Percentiles rank a stretch among this genome's conserved stretches.
Conservation (phyloP, 1,284 basidiomycete genomes). For the Clitocybe nebularis region DNA sequence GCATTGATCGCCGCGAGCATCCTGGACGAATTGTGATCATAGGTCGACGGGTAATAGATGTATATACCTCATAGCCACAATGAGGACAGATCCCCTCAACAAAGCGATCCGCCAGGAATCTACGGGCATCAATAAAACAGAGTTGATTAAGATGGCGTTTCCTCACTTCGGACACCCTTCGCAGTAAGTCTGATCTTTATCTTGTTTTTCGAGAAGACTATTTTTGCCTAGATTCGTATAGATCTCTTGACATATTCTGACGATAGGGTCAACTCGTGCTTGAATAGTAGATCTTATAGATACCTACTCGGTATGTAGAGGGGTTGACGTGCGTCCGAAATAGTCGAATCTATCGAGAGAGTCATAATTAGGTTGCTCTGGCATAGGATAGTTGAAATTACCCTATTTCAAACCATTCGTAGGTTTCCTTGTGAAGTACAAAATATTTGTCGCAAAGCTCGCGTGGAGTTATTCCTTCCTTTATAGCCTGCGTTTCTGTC, state of each 20-base stretch:
- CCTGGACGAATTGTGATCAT: conserved; percentile 41
- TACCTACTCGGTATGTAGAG: conserved; percentile 82
- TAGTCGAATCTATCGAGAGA: conserved; percentile 78
- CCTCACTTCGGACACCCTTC: conserved; percentile 81
- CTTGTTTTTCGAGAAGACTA: conserved; percentile 73
- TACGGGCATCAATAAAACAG: conserved; percentile 29
- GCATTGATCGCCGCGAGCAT: conserved; percentile 98
- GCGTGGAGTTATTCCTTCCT: conserved; percentile 86
- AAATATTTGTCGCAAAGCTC: conserved; percentile 95
- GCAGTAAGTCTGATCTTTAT: conserved; percentile 91
- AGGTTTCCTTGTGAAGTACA: conserved; percentile 86
- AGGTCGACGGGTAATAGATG: not conserved
- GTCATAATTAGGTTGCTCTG: not conserved
- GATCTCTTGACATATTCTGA: conserved; percentile 85
- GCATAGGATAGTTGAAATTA: conserved; percentile 27
- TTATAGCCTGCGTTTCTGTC: conserved; percentile 95
- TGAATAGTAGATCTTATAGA: not conserved
- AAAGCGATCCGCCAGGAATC: conserved; percentile 93
- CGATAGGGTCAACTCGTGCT: conserved; percentile 7
- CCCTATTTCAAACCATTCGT: conserved; percentile 93
- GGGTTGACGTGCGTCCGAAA: conserved; percentile 94
- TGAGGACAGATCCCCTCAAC: conserved; percentile 94
- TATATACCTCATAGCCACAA: conserved; percentile 73
- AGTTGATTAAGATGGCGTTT: conserved; percentile 1
- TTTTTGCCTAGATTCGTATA: conserved; percentile 83